A percentile compares a stretch with the other conserved stretches of the same genome.
Evolutionary conservation across 805 yeast genomes (phyloP).

Genomic region (Candida maris): DNA sequence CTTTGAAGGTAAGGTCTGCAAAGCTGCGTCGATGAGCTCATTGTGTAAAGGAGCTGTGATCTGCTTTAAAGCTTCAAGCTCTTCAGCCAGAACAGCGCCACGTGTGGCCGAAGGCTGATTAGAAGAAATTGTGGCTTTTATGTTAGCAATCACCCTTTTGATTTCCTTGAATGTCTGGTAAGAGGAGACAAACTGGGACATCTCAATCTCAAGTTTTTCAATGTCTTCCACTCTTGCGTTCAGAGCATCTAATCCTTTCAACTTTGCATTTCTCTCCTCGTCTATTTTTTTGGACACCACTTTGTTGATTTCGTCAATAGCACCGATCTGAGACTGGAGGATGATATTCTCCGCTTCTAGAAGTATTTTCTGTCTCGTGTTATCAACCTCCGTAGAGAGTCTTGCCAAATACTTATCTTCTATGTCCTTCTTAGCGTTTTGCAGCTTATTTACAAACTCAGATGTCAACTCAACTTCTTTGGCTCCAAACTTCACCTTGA

Average conservation of each 20-base stretch:
- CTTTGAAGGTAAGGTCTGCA: conserved; percentile 42
- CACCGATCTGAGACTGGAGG: conserved; percentile 60
- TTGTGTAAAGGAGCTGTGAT: conserved; percentile 36
- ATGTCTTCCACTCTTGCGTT: conserved; percentile 51
- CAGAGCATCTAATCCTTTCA: conserved; percentile 63
- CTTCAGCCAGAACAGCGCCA: conserved; percentile 47
- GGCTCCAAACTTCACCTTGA: conserved; percentile 28
- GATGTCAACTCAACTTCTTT: conserved; percentile 52
- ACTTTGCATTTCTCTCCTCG: conserved; percentile 72
- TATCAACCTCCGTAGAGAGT: conserved; percentile 60
- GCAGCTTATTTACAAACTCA: conserved; percentile 57
- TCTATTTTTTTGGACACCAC: conserved; percentile 59
- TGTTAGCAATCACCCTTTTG: conserved; percentile 41
- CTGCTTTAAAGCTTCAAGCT: conserved; percentile 33
- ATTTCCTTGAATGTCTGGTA: conserved; percentile 36
- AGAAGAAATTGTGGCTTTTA: conserved; percentile 37
- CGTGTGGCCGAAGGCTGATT: conserved; percentile 36
- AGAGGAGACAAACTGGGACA: conserved; percentile 40
- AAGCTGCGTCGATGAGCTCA: conserved; percentile 36
- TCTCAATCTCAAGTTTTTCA: conserved; percentile 46
- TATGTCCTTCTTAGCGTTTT: conserved; percentile 55
- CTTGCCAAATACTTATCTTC: conserved; percentile 56
- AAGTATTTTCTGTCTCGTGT: conserved; percentile 59
- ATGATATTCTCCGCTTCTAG: conserved; percentile 74
- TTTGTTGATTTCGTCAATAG: conserved; percentile 62